Conservation (phyloP, 2,329 filamentous ascomycete genomes). For the Fusarium kyushuense region DNA sequence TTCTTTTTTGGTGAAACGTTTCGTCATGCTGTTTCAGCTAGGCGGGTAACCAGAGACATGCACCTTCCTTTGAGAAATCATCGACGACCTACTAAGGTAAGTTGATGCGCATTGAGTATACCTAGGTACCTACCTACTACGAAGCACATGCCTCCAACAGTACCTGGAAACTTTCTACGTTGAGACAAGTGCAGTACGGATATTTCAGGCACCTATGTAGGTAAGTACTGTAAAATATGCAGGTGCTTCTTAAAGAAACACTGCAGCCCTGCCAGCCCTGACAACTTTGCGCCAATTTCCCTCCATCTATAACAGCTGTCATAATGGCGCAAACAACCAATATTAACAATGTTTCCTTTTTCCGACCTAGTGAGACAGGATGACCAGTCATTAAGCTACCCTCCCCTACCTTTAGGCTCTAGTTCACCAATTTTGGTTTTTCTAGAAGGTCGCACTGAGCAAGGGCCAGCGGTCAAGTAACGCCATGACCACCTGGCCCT, state of each 20-base stretch:
- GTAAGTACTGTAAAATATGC: slow-evolving; percentile 6
- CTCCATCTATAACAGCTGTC: background rate
- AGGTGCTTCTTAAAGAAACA: slow-evolving; percentile 2
- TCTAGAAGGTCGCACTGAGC: slow-evolving; percentile 38
- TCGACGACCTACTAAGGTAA: slow-evolving; percentile 10
- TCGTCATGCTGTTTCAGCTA: slow-evolving; percentile 46
- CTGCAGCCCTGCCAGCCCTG: slow-evolving; percentile 24
- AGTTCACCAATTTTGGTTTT: slow-evolving; percentile 8
- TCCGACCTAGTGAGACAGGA: slow-evolving; percentile 2
- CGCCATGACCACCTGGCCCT: slow-evolving; percentile 45
- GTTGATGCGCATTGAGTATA: background rate
- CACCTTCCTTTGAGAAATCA: slow-evolving; percentile 13
- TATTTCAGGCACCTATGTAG: no score
- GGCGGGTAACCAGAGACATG: slow-evolving; percentile 19
- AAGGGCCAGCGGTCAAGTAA: slow-evolving; percentile 36
- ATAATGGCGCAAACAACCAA: background rate
- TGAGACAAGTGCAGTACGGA: background rate
- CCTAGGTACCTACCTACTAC: no score
- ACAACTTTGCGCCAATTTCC: slow-evolving; percentile 11
- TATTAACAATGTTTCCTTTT: background rate
- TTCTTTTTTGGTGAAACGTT: slow-evolving; percentile 43
- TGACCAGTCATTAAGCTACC: background rate
- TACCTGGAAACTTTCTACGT: background rate
- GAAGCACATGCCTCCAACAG: no score
- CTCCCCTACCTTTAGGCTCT: background rate